phyloP scores from a whole-genome alignment of 2,329 filamentous ascomycete species.

The Microdochium trichocladiopsis region DNA sequence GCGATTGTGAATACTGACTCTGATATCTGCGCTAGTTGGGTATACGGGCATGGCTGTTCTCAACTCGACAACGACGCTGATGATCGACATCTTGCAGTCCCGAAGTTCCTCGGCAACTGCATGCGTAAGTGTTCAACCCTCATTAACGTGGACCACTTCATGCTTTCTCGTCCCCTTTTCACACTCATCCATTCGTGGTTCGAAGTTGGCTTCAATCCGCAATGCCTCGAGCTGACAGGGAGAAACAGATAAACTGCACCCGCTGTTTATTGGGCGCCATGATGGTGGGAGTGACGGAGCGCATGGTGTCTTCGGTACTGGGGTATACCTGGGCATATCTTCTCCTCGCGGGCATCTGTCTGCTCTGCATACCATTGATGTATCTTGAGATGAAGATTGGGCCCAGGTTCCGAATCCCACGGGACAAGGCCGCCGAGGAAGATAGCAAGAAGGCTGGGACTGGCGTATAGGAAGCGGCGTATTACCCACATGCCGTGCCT shows the following conservation, averaged over 20 bases:
- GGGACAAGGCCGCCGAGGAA: not conserved
- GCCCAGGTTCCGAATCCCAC: not conserved
- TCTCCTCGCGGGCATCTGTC: conserved; percentile 11
- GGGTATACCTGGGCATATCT: conserved; percentile 13
- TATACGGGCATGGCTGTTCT: conserved; percentile 21
- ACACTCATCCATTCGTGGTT: no score
- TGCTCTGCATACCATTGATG: conserved; percentile 9
- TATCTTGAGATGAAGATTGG: conserved; percentile 12
- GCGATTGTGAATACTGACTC: not conserved
- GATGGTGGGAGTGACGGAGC: conserved; percentile 17
- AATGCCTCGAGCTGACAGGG: no score
- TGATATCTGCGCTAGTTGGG: conserved; percentile 10
- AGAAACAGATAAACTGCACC: conserved; percentile 18
- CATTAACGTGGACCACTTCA: no score
- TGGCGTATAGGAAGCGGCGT: not conserved
- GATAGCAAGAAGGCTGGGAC: not conserved
- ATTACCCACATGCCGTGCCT: no score
- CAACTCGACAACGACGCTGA: conserved; percentile 22
- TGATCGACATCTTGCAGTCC: conserved; percentile 20
- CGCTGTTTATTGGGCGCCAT: conserved; percentile 18
- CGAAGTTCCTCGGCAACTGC: conserved; percentile 20
- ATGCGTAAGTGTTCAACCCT: conserved; percentile 10
- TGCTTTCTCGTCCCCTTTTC: no score
- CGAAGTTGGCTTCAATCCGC: no score
- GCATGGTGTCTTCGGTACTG: conserved; percentile 10